phyloP scores from a whole-genome alignment of 1,284 basidiomycete genomes.

The Naganishia albida region DNA sequence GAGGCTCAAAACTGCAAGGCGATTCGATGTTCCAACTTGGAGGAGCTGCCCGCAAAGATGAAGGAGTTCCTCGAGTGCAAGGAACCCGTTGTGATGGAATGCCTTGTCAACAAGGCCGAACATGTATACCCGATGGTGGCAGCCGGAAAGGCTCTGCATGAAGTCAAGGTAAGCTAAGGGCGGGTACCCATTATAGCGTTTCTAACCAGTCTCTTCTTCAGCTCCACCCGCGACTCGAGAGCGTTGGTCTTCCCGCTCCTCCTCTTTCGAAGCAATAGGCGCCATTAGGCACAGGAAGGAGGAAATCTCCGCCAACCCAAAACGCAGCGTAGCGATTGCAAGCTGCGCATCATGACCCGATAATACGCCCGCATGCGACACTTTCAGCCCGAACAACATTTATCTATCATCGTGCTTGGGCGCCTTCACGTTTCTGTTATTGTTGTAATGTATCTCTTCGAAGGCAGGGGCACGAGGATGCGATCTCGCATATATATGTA shows the following conservation, averaged over 20 bases:
- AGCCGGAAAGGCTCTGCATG: constrained; percentile 87
- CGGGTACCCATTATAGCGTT: neutral
- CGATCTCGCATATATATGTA: constrained; percentile 1
- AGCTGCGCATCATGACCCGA: constrained; percentile 2
- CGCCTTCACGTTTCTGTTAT: neutral
- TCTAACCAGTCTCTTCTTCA: neutral
- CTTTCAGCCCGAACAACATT: constrained; percentile 7
- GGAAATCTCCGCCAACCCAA: neutral
- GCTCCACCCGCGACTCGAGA: constrained; percentile 23
- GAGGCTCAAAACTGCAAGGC: constrained; percentile 89
- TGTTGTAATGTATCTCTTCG: constrained; percentile 1
- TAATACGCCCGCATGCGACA: constrained; percentile 10
- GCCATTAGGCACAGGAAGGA: neutral
- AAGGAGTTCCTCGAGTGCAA: constrained; percentile 95
- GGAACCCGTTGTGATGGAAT: constrained; percentile 88
- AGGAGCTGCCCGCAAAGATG: constrained; percentile 90
- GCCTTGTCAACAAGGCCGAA: constrained; percentile 76
- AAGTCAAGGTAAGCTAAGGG: constrained; percentile 62
- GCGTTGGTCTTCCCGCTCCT: constrained; percentile 10
- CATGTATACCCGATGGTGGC: constrained; percentile 87
- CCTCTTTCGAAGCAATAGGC: constrained; percentile 14
- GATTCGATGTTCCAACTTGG: constrained; percentile 69
- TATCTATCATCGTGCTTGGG: neutral
- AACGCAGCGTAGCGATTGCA: constrained; percentile 1
- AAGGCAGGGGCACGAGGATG: neutral